Evolutionary conservation across 768 basidiomycete genomes (phyloP).

Genomic region (Stropharia rugosoannulata): DNA sequence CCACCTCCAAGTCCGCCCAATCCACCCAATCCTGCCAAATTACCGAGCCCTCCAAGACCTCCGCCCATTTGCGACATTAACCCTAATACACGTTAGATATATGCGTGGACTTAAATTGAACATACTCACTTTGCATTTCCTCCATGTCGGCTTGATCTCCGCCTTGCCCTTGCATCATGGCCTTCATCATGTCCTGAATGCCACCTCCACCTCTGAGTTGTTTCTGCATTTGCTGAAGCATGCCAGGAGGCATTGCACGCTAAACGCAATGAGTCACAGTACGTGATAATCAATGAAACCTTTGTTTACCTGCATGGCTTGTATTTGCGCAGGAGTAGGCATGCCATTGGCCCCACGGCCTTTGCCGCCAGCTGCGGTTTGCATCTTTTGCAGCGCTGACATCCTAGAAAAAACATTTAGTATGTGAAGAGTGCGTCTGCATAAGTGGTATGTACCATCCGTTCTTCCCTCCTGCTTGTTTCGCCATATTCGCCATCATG

Average conservation of each 20-base stretch:
- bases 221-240: constrained; percentile 91
- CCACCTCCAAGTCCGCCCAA: constrained; percentile 51
- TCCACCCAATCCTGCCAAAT: constrained; percentile 59
- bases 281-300: background rate
- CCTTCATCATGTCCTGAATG: constrained; percentile 98
- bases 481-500: constrained; percentile 99
- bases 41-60: constrained; percentile 62
- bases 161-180: constrained; percentile 94
- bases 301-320: constrained; percentile 81
- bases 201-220: constrained; percentile 81
- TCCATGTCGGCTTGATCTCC: constrained; percentile 91
- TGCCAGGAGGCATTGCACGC: constrained; percentile 93
- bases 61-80: constrained; percentile 90
- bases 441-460: constrained; percentile 63
- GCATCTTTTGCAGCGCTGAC: constrained; percentile 92
- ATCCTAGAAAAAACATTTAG: constrained; percentile 46
- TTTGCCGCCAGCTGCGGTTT: constrained; percentile 79
- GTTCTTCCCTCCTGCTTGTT: constrained; percentile 96
- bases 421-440: background rate
- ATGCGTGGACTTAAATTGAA: background rate
- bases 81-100: constrained; percentile 37
- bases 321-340: constrained; percentile 92
- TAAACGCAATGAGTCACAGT: constrained; percentile 26
- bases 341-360: constrained; percentile 85
- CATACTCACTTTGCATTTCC: constrained; percentile 81